phyloP scores from a whole-genome alignment of 257 asterid species.

The Gentiana straminea region DNA sequence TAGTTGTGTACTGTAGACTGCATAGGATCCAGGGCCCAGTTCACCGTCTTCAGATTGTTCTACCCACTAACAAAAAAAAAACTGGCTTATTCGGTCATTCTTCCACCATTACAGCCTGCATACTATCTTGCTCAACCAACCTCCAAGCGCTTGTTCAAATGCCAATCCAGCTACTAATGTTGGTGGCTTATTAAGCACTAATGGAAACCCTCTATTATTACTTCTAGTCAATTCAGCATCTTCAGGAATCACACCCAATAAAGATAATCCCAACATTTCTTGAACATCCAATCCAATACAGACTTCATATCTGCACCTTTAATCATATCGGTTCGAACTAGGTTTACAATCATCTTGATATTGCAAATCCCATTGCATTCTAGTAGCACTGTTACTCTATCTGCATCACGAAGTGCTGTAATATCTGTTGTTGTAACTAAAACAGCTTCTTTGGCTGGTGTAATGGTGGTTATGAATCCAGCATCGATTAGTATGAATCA shows the following conservation, averaged over 20 bases:
- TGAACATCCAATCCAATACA: constrained; percentile 64
- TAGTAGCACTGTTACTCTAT: constrained; percentile 76
- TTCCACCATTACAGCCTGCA: constrained; percentile 93
- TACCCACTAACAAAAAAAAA: constrained; percentile 81
- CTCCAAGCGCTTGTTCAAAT: constrained; percentile 99
- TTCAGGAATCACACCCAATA: constrained; percentile 89
- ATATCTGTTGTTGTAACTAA: constrained; percentile 89
- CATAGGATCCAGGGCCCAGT: too few species aligned
- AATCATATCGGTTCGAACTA: constrained; percentile 94
- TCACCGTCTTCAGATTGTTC: background rate
- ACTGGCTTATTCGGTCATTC: constrained; percentile 93
- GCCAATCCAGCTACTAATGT: constrained; percentile 79
- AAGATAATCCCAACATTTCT: constrained; percentile 86
- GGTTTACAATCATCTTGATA: constrained; percentile 89
- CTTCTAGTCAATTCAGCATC: constrained; percentile 91
- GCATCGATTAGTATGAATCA: constrained; percentile 41
- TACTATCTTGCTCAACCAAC: constrained; percentile 96
- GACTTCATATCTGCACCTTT: constrained; percentile 99
- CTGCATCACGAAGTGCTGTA: constrained; percentile 85
- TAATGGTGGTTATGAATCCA: constrained; percentile 87
- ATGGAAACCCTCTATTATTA: constrained; percentile 76
- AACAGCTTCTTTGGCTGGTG: constrained; percentile 94
- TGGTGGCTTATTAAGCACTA: constrained; percentile 91
- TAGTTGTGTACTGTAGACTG: too few species aligned
- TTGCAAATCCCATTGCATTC: constrained; percentile 96